Conservation (phyloP, 257 asterid genomes). For the Linaria vulgaris region DNA sequence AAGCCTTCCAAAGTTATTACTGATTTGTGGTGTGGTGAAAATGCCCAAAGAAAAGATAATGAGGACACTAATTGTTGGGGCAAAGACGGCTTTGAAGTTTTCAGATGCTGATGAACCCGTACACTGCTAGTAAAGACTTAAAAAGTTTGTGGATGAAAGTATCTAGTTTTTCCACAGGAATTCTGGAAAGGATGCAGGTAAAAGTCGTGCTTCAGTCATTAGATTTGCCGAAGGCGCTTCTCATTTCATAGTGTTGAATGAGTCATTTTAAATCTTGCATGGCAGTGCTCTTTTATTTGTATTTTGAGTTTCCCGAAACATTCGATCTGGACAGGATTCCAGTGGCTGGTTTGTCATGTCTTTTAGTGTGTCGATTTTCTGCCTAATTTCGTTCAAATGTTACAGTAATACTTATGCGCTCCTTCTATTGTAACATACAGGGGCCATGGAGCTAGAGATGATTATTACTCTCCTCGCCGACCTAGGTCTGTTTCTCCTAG, state of each 20-base stretch:
- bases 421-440: constrained; percentile 35
- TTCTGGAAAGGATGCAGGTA: constrained; percentile 77
- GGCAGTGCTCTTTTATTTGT: constrained; percentile 12
- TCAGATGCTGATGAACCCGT: constrained; percentile 70
- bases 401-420: constrained; percentile 17
- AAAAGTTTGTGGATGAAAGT: constrained; percentile 66
- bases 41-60: constrained; percentile 47
- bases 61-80: constrained; percentile 52
- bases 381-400: constrained; percentile 7
- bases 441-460: constrained; percentile 46
- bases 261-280: constrained; percentile 5
- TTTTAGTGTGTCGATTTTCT: constrained; percentile 4
- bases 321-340: constrained; percentile 19
- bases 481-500: constrained; percentile 68
- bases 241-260: constrained; percentile 19
- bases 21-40: constrained; percentile 67
- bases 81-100: constrained; percentile 56
- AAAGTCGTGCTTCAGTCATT: constrained; percentile 58
- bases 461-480: constrained; percentile 45
- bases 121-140: constrained; percentile 65
- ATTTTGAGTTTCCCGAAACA: constrained; percentile 13
- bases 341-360: constrained; percentile 14
- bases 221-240: constrained; percentile 34
- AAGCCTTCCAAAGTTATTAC: constrained; percentile 66
- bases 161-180: constrained; percentile 53